Base-by-base conservation (phyloP, 306 rosid species). In the Hippophae gyantsensis region DNA sequence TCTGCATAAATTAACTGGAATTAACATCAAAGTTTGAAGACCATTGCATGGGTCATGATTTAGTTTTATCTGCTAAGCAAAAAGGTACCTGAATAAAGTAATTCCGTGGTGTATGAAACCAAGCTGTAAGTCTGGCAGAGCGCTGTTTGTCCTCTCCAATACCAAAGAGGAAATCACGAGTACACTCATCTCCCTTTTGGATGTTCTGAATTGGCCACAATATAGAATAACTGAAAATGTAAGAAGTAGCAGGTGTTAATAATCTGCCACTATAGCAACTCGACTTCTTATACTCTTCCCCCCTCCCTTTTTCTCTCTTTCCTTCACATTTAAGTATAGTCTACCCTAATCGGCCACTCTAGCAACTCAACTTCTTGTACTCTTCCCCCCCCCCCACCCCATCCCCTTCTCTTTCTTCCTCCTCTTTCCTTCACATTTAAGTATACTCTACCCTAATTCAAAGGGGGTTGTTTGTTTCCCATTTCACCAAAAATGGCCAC, bases 91-190 rank as follows among this genome's bases (percentile, higher is more conserved):
- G 79, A 42, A 85, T 61, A 68, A 90, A 90, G 72, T 83, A 90
- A 62, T 83, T 85, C 70, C 85, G 77, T 23, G 96, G 98, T 0
- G 89, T 87, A 56, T 79, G 83, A 74, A 85, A 90, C 96, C 96
- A 90, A 68, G 98, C 89, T 52, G 92, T 85, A 54, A 90, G 92
- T 80, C 92, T 81, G 66, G 92, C 89, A 60, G 98, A 90, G 42
- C 89, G 89, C 69, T 90, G 96, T 65, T 81, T 90, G 68, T 83
- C 92, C 76, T 90, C 98, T 69, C 87, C 92, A 65, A 90, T 83
- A 70, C 89, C 92, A 76, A 72, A 82, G 56, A 90, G 95, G 78
- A 74, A 87, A 76, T 90, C 95, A 8, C 92, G 89, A 54, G 96
- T 83, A 78, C 98, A 90, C 62, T 85, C 95, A 45, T 78, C 84